Evolutionary conservation across 2,329 filamentous ascomycete species (phyloP).

Genomic region (Talaromyces sp.): DNA sequence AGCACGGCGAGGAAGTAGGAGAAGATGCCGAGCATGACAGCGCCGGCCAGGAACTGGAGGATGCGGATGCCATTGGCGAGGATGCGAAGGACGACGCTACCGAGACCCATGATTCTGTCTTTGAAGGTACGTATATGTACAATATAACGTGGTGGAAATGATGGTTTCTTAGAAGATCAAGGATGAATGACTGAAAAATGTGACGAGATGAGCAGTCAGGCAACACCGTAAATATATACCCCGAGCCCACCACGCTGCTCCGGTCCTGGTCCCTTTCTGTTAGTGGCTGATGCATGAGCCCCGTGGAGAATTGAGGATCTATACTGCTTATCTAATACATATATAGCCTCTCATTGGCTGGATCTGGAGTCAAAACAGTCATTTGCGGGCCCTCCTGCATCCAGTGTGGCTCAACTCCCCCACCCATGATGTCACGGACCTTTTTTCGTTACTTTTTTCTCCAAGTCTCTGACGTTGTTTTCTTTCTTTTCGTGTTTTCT

Average conservation of each 20-base stretch:
- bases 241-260: neutral
- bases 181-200: too few relatives aligned
- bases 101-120: constrained; percentile 51
- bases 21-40: constrained; percentile 73
- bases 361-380: neutral
- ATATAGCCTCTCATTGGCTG: neutral
- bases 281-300: neutral
- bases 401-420: neutral
- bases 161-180: neutral
- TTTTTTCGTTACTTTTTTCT: neutral
- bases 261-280: neutral
- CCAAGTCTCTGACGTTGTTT: neutral
- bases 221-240: neutral
- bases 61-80: constrained; percentile 68
- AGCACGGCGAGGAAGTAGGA: constrained; percentile 80
- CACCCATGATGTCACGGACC: neutral
- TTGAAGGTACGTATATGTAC: too few relatives aligned
- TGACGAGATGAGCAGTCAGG: neutral
- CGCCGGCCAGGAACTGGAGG: constrained; percentile 69
- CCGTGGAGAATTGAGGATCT: neutral
- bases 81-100: constrained; percentile 63
- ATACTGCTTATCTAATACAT: too few relatives aligned
- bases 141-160: too few relatives aligned
- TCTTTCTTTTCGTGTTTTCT: neutral
- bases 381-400: neutral